Base-by-base conservation (phyloP, 768 basidiomycete genomes). In the Xerocomellus amylosporus region DNA sequence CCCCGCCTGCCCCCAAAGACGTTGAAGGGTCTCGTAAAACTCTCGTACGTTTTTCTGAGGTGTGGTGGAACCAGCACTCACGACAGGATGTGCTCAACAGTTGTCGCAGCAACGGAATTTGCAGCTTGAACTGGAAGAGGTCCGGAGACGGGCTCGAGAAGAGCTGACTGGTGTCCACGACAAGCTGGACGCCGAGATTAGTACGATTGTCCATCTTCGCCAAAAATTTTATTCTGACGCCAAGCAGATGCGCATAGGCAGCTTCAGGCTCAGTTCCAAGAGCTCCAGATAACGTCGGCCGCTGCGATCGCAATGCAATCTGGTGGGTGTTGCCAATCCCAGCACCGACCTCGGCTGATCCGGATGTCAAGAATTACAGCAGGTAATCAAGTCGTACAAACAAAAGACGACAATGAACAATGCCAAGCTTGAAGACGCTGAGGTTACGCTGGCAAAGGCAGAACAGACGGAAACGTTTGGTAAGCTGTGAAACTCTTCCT, bases 21-120 rank as follows among this genome's bases (percentile, higher is more conserved):
- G 62, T 87, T 14, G 87, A 88, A 59, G 87, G 87, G 58, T 87
- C 86, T 15, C 77, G 83, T 43, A 86, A 83, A 63, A 85, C 87
- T 49, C 66, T 89, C 60, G 85, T 88, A 68, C 58, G 83, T 51
- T 17, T 34, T 44, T 20, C 22, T 26, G 28, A 17, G 2, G 13
- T 14, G 17, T 36, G 20, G 10, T 30, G 12, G 26, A 38, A 33
- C 9, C 3, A 26, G 19, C 49, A 34, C 54, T 53, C 30, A 46
- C 36, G 43, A 12, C 15, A 19, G n/a, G 13, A 46, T 36, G 38
- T 30, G 40, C 17, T 17, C 30, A 14, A 24, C 58, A 90, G 87
- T 65, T 86, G 31, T 78, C 83, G 12, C 87, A 87, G 64, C 86
- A 89, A 64, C 79, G 83, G 22, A 78, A 79, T 7, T 71, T 80